phyloP scores from a whole-genome alignment of 2,329 filamentous ascomycete species.

The Blumeria graminis region DNA sequence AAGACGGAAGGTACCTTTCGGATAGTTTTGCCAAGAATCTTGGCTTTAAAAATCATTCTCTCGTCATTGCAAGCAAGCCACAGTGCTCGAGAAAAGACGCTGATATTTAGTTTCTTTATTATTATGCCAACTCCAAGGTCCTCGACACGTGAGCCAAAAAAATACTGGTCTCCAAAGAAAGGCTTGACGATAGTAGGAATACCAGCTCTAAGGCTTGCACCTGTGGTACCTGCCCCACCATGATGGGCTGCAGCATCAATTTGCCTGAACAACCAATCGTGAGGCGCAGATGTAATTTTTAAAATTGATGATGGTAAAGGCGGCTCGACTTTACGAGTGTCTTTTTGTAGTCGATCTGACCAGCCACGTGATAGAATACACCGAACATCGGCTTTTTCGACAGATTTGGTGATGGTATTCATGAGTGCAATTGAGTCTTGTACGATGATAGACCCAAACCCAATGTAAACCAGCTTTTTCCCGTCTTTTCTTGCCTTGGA shows the following conservation, averaged over 20 bases:
- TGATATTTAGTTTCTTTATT: slow-evolving; percentile 74
- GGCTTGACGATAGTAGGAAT: slow-evolving; percentile 87
- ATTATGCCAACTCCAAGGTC: slow-evolving; percentile 82
- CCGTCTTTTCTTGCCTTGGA: slow-evolving; percentile 51
- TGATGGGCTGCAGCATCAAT: slow-evolving; percentile 91
- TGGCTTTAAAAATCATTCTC: slow-evolving; percentile 75
- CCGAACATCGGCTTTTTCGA: slow-evolving; percentile 72
- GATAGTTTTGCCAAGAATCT: slow-evolving; percentile 62
- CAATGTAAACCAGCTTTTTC: slow-evolving; percentile 90
- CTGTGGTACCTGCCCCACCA: slow-evolving; percentile 83
- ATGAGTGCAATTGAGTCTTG: slow-evolving; percentile 74
- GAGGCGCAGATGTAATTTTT: slow-evolving; percentile 72
- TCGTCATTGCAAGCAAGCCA: slow-evolving; percentile 83
- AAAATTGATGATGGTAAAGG: slow-evolving; percentile 57
- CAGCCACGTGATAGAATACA: slow-evolving; percentile 93
- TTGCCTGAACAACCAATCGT: slow-evolving; percentile 89
- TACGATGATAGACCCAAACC: slow-evolving; percentile 90
- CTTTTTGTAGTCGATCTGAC: slow-evolving; percentile 56
- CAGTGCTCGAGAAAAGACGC: slow-evolving; percentile 58
- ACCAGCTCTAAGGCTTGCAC: slow-evolving; percentile 72
- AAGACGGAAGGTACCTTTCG: slow-evolving; percentile 38
- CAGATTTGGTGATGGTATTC: slow-evolving; percentile 76
- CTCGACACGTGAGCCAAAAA: slow-evolving; percentile 75
- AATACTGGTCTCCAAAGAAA: slow-evolving; percentile 96
- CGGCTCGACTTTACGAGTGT: slow-evolving; percentile 29